A percentile compares a stretch with the other conserved stretches of the same genome.
These are phyloP conservation scores for Fomitopsis pulvina DNA, from an alignment of 768 basidiomycete genomes.

Conservation along the genomic window DNA sequence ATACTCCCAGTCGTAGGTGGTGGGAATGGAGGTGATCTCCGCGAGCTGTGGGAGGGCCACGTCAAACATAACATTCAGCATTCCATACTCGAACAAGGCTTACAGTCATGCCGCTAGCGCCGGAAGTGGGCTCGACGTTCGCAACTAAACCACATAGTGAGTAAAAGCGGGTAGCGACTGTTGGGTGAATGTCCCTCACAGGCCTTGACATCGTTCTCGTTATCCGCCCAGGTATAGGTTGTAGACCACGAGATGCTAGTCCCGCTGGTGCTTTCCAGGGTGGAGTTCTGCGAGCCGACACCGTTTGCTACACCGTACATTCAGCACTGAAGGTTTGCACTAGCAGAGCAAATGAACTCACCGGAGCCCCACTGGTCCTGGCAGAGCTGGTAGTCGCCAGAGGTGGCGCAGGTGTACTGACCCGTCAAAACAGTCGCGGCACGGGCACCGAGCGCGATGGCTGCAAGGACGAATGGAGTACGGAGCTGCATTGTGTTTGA, in stretches of 20 bases:
- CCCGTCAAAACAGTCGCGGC: constrained; percentile 33
- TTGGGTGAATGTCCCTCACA: constrained; percentile 27
- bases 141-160: not conserved
- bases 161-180: not conserved
- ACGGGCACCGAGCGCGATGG: not conserved
- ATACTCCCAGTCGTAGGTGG: constrained; percentile 47
- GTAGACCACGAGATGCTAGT: constrained; percentile 47
- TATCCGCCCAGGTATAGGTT: constrained; percentile 45
- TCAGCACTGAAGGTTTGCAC: not conserved
- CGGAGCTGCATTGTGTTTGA: not conserved
- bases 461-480: not conserved
- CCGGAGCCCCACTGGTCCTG: constrained; percentile 51
- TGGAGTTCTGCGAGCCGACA: constrained; percentile 43
- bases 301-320: constrained; percentile 30
- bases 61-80: not conserved
- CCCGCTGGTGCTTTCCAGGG: constrained; percentile 32
- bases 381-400: constrained; percentile 45
- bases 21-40: constrained; percentile 38
- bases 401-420: constrained; percentile 36
- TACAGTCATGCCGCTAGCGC: not conserved
- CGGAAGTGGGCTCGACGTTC: not conserved
- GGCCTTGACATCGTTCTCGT: constrained; percentile 47
- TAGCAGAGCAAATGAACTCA: constrained; percentile 10
- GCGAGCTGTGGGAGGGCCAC: constrained; percentile 25
- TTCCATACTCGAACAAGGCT: not conserved